phyloP scores from a whole-genome alignment of 148 eudicot genomes.

The Silene latifolia region DNA sequence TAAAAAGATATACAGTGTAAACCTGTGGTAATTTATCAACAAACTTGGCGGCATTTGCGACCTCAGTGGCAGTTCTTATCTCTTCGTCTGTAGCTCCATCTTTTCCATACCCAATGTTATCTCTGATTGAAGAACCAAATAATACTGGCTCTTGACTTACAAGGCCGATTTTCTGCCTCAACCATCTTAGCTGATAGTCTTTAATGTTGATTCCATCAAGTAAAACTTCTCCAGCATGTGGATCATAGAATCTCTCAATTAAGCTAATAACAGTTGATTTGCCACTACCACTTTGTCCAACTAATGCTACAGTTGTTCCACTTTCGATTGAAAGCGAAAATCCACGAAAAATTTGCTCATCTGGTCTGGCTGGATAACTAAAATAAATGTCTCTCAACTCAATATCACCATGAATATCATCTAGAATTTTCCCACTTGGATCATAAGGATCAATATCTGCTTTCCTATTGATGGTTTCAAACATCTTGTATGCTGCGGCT shows the following conservation, averaged over 20 bases:
- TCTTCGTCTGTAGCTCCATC: slow-evolving; percentile 49
- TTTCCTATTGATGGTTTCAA: slow-evolving; percentile 56
- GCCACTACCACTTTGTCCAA: slow-evolving; percentile 77
- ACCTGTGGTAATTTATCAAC: slow-evolving; percentile 66
- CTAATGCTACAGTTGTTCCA: slow-evolving; percentile 67
- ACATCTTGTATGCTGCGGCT: slow-evolving; percentile 73
- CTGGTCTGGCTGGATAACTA: slow-evolving; percentile 63
- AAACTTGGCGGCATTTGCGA: slow-evolving; percentile 64
- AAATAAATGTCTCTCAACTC: slow-evolving; percentile 48
- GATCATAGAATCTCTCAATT: slow-evolving; percentile 73
- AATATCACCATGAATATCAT: slow-evolving; percentile 57
- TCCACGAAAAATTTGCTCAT: slow-evolving; percentile 49
- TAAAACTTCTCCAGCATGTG: slow-evolving; percentile 55
- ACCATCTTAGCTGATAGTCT: slow-evolving; percentile 60
- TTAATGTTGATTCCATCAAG: slow-evolving; percentile 57
- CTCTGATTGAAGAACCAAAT: slow-evolving; percentile 55
- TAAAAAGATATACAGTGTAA: neutral
- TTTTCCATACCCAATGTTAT: slow-evolving; percentile 64
- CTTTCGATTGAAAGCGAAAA: slow-evolving; percentile 45
- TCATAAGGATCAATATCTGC: slow-evolving; percentile 57
- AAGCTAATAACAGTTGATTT: slow-evolving; percentile 67
- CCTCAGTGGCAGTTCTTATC: slow-evolving; percentile 53
- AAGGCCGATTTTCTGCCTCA: slow-evolving; percentile 56
- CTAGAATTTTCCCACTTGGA: slow-evolving; percentile 41
- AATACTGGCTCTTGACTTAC: slow-evolving; percentile 77